phyloP scores from a whole-genome alignment of 768 basidiomycete genomes.

The Coprinopsis marcescibilis region DNA sequence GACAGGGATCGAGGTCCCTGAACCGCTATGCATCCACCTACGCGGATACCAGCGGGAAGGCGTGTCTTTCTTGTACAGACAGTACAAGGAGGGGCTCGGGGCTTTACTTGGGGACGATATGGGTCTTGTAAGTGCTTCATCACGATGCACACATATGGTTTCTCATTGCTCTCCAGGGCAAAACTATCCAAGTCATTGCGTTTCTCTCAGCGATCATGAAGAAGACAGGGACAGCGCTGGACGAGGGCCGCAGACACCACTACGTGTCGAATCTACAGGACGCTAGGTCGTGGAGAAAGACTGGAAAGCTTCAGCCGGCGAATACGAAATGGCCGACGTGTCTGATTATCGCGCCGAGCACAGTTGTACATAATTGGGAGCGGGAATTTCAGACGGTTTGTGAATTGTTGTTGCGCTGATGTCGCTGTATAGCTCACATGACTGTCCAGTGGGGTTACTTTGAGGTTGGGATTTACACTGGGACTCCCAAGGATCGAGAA shows the following conservation, averaged over 20 bases:
- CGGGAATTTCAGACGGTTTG: conserved; percentile 78
- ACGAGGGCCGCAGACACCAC: conserved; percentile 59
- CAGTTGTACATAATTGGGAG: conserved; percentile 85
- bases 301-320: conserved; percentile 54
- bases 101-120: conserved; percentile 94
- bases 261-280: conserved; percentile 68
- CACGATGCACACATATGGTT: conserved; percentile 1
- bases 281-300: conserved; percentile 43
- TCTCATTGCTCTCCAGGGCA: conserved; percentile 41
- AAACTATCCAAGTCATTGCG: conserved; percentile 91
- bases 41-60: conserved; percentile 90
- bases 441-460: conserved; percentile 85
- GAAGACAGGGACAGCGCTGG: conserved; percentile 61
- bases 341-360: conserved; percentile 81
- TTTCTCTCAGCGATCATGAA: conserved; percentile 90
- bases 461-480: conserved; percentile 72
- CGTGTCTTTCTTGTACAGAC: conserved; percentile 70
- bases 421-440: neutral
- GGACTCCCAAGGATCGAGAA: conserved; percentile 44
- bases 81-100: conserved; percentile 63
- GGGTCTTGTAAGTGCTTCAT: conserved; percentile 54
- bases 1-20: conserved; percentile 49
- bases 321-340: conserved; percentile 80
- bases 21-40: conserved; percentile 77
- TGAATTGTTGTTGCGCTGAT: conserved; percentile 1